phyloP scores from a whole-genome alignment of 2,329 filamentous ascomycete species.

The Nemania bipapillata region DNA sequence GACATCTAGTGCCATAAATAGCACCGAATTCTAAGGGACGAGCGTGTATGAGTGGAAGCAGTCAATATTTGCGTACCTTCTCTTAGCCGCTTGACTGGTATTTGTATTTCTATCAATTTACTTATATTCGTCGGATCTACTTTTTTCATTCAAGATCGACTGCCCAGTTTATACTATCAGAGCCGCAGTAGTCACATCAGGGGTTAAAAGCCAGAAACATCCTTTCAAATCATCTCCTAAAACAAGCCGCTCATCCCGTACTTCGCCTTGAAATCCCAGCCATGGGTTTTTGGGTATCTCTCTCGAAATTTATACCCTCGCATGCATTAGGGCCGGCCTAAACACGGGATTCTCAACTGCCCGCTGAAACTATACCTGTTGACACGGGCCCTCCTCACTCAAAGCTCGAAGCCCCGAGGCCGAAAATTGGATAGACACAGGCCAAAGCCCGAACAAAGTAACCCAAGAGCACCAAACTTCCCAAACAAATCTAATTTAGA shows the following conservation, averaged over 20 bases:
- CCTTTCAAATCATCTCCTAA: not conserved
- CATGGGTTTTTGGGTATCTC: not conserved
- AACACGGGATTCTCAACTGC: too few species aligned
- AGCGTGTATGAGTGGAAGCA: too few species aligned
- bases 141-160: too few species aligned
- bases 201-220: too few species aligned
- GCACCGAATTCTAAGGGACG: too few species aligned
- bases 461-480: not conserved
- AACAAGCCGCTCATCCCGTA: not conserved
- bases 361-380: too few species aligned
- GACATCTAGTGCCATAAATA: too few species aligned
- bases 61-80: not conserved
- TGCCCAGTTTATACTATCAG: not conserved
- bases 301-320: not conserved
- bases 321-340: too few species aligned
- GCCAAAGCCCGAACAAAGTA: not conserved
- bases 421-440: not conserved
- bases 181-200: too few species aligned
- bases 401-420: too few species aligned
- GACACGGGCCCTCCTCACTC: too few species aligned
- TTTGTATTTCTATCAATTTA: too few species aligned
- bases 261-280: not conserved
- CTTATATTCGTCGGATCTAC: not conserved
- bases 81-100: not conserved
- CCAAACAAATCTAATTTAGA: not conserved